phyloP scores from a whole-genome alignment of 768 basidiomycete genomes.

The Mycena metata region DNA sequence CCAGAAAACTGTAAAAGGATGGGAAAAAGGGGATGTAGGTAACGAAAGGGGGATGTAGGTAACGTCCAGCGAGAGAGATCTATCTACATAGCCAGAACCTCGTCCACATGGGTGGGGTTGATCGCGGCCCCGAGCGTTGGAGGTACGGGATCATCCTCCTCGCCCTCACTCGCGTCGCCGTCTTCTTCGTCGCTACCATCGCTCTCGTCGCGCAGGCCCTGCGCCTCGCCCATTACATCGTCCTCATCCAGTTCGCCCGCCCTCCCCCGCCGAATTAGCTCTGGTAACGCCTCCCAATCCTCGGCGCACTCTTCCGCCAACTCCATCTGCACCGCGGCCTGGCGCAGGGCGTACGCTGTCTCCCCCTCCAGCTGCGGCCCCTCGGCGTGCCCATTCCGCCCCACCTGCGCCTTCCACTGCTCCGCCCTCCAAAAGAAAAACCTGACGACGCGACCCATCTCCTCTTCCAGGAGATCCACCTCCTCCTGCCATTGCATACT shows the following conservation, averaged over 20 bases:
- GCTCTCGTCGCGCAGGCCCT: background rate
- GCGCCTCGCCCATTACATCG: background rate
- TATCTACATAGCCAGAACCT: background rate
- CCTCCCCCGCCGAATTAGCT: background rate
- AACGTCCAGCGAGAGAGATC: no score
- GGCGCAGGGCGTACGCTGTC: background rate
- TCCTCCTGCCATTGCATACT: conserved; percentile 30
- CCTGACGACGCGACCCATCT: conserved; percentile 37
- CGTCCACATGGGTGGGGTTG: background rate
- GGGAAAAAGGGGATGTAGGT: no score
- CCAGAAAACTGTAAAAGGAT: no score
- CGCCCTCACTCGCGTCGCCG: background rate
- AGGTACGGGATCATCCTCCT: background rate
- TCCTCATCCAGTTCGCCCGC: background rate
- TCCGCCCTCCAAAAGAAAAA: conserved; percentile 37
- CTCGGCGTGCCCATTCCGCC: background rate
- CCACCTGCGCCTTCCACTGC: conserved; percentile 34
- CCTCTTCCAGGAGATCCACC: conserved; percentile 41
- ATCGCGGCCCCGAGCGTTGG: background rate
- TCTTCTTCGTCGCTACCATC: no score
- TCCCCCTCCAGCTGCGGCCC: background rate
- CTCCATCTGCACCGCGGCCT: background rate
- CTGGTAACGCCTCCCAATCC: background rate
- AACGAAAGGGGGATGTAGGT: no score
- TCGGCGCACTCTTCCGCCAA: background rate